Evolutionary conservation across 148 eudicot genomes (phyloP).

Genomic region (Vaccinium macrocarpon): DNA sequence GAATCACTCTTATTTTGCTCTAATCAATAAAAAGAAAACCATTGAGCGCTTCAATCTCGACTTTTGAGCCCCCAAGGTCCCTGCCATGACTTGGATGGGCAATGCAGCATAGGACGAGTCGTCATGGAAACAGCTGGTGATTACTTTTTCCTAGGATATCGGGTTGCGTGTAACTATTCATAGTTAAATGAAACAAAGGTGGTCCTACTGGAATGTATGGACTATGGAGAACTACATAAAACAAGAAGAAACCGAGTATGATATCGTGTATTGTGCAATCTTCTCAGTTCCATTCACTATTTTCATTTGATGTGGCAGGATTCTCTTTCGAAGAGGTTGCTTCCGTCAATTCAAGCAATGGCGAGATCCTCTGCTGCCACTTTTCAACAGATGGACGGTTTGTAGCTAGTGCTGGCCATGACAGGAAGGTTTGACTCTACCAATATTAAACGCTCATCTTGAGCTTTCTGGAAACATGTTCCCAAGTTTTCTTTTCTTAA

Average conservation of each 20-base stretch:
- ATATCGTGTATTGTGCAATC: background rate
- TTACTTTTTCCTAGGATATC: background rate
- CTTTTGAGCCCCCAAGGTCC: background rate
- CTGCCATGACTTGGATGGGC: background rate
- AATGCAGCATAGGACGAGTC: background rate
- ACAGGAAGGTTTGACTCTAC: conserved; percentile 38
- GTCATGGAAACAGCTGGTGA: background rate
- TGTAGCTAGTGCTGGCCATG: conserved; percentile 58
- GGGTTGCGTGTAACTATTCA: background rate
- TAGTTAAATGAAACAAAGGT: background rate
- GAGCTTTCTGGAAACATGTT: background rate
- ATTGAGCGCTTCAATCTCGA: background rate
- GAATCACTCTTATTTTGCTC: background rate
- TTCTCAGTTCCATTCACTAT: background rate
- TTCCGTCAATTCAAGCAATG: conserved; percentile 18
- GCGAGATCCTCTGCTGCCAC: conserved; percentile 41
- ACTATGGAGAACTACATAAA: background rate
- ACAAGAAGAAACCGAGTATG: background rate
- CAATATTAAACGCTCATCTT: background rate
- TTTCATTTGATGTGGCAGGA: conserved; percentile 2
- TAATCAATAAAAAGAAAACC: background rate
- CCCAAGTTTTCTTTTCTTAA: background rate
- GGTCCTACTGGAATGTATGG: background rate
- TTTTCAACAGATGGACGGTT: conserved; percentile 46
- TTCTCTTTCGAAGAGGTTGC: conserved; percentile 23